Evolutionary conservation across 139 green algal genomes (phyloP).

Genomic region (Chlorella sp.): DNA sequence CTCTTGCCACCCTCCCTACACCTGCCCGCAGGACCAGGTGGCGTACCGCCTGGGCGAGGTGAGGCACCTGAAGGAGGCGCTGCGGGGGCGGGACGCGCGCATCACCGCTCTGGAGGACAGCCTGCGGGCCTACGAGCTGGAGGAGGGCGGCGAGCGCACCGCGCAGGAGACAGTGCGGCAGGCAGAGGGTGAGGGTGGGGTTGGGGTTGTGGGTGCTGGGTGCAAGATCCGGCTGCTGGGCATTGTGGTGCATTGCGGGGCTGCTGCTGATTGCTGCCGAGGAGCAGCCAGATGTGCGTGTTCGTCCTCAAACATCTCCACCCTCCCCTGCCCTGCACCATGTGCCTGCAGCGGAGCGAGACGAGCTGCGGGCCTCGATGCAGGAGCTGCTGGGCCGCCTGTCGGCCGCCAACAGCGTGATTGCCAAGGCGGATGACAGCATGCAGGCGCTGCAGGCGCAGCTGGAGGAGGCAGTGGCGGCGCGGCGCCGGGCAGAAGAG

Average conservation of each 20-base stretch:
- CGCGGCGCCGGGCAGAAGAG: not conserved
- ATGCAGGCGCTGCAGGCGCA: slow-evolving; percentile 1
- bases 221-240: too few species aligned
- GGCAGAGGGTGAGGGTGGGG: slow-evolving; percentile 10
- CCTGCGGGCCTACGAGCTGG: slow-evolving; percentile 23
- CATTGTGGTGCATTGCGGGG: too few species aligned
- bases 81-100: slow-evolving; percentile 34
- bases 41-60: slow-evolving; percentile 33
- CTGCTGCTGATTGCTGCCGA: too few species aligned
- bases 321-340: not conserved
- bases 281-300: too few species aligned
- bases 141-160: slow-evolving; percentile 4
- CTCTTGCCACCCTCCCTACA: too few species aligned
- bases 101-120: slow-evolving; percentile 23
- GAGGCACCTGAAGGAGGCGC: slow-evolving; percentile 40
- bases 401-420: not conserved
- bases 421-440: slow-evolving; percentile 5
- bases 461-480: not conserved
- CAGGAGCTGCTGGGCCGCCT: slow-evolving; percentile 14
- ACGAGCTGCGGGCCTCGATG: slow-evolving; percentile 26
- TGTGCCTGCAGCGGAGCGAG: slow-evolving; percentile 22
- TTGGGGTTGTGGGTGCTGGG: not conserved
- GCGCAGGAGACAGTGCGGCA: slow-evolving; percentile 16
- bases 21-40: slow-evolving; percentile 25
- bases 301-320: not conserved